These are phyloP conservation scores for Penicillium turbatum DNA, from an alignment of 495 filamentous ascomycete genomes.

Conservation along the genomic window DNA sequence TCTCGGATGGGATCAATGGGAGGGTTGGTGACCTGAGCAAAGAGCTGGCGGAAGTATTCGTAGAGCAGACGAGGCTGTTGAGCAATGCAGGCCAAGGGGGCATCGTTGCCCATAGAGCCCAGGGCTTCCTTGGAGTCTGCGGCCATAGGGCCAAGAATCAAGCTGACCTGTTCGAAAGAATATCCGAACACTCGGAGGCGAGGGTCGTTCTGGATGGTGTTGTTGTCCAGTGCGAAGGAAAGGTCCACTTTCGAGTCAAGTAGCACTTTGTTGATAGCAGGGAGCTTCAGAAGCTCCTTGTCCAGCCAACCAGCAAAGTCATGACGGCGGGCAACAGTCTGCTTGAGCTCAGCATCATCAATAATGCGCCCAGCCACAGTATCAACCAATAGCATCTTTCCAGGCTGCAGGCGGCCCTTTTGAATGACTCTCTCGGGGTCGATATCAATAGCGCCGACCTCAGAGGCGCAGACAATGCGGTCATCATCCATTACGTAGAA, in stretches of 20 bases:
- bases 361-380: conserved; percentile 94
- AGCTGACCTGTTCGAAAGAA: conserved; percentile 92
- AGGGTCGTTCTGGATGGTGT: conserved; percentile 79
- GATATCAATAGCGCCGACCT: conserved; percentile 91
- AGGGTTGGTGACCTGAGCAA: conserved; percentile 98
- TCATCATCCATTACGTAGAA: conserved; percentile 99
- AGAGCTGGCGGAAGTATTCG: conserved; percentile 98
- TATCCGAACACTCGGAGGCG: conserved; percentile 89
- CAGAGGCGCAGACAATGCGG: conserved; percentile 96
- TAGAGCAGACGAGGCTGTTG: conserved; percentile 85
- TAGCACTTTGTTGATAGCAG: conserved; percentile 64
- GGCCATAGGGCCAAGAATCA: conserved; percentile 94
- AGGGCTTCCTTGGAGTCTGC: conserved; percentile 99
- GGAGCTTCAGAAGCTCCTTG: conserved; percentile 75
- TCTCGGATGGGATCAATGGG: conserved; percentile 98
- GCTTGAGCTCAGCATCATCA: conserved; percentile 91
- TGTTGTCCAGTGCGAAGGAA: conserved; percentile 59
- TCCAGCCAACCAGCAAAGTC: conserved; percentile 90
- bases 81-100: conserved; percentile 87
- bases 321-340: conserved; percentile 74
- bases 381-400: conserved; percentile 97
- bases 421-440: conserved; percentile 88
- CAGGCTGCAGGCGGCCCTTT: conserved; percentile 93
- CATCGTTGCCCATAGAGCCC: conserved; percentile 99
- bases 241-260: conserved; percentile 58